Percentiles rank a stretch among this genome's conserved stretches.
These are phyloP conservation scores for Crucibulum laeve DNA, from an alignment of 768 basidiomycete genomes.

Conservation along the genomic window DNA sequence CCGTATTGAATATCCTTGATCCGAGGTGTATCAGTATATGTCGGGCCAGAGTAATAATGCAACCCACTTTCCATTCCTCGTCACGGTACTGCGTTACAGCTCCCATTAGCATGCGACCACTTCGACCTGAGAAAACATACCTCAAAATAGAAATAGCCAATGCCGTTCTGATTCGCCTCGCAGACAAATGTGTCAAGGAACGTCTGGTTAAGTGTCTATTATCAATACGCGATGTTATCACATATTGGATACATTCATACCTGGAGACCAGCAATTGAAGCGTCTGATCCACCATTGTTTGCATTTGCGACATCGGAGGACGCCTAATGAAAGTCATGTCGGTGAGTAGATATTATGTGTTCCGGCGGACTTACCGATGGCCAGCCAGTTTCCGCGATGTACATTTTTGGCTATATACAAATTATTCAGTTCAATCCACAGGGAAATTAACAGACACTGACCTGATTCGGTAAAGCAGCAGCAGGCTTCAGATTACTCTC, in stretches of 20 bases:
- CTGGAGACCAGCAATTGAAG: constrained; percentile 60
- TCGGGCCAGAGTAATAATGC: not conserved
- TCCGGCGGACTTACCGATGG: constrained; percentile 63
- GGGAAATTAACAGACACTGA: constrained; percentile 6
- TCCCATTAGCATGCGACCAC: not conserved
- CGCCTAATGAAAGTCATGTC: constrained; percentile 26
- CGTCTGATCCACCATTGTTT: constrained; percentile 64
- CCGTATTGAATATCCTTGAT: constrained; percentile 55
- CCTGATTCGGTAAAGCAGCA: constrained; percentile 52
- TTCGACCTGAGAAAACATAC: constrained; percentile 27
- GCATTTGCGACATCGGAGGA: constrained; percentile 52
- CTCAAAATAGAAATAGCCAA: constrained; percentile 88
- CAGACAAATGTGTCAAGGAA: constrained; percentile 92
- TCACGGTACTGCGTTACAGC: constrained; percentile 56
- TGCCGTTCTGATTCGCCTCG: constrained; percentile 69
- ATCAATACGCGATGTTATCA: constrained; percentile 5
- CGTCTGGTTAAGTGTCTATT: constrained; percentile 31
- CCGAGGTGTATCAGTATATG: not conserved
- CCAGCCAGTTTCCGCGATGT: constrained; percentile 90
- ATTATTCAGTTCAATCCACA: constrained; percentile 1
- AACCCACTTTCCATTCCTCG: constrained; percentile 71
- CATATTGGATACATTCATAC: constrained; percentile 12
- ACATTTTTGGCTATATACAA: constrained; percentile 56
- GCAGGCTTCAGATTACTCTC: constrained; percentile 63
- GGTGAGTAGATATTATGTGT: not conserved